phyloP scores from a whole-genome alignment of 164 flowering plant genomes.

The Paratinospora sagittata region DNA sequence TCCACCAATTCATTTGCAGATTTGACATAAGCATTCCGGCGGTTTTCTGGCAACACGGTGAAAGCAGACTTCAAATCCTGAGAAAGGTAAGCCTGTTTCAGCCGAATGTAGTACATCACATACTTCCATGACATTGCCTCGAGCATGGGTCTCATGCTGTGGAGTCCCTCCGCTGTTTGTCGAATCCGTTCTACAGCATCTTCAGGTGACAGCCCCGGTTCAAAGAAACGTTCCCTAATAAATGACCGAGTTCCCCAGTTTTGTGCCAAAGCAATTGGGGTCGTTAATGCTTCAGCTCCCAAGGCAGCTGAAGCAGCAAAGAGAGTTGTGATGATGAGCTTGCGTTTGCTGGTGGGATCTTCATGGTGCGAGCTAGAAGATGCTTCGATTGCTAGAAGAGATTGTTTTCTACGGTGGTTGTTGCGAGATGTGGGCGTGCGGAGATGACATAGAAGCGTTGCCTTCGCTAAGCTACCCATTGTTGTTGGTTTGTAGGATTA shows the following conservation, averaged over 20 bases:
- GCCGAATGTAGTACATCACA: slow-evolving; percentile 62
- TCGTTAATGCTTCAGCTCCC: slow-evolving; percentile 17
- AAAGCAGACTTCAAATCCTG: slow-evolving; percentile 66
- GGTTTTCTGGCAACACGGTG: slow-evolving; percentile 45
- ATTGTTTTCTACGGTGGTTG: slow-evolving; percentile 6
- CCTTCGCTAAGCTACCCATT: slow-evolving; percentile 32
- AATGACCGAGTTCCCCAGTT: slow-evolving; percentile 82
- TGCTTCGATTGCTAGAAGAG: neutral
- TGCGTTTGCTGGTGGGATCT: slow-evolving; percentile 25
- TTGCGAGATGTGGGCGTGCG: slow-evolving; percentile 14
- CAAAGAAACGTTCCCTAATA: slow-evolving; percentile 47
- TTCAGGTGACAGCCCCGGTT: slow-evolving; percentile 77
- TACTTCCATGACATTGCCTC: slow-evolving; percentile 86
- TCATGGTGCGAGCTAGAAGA: slow-evolving; percentile 17
- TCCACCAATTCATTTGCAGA: slow-evolving; percentile 70
- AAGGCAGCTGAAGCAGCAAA: slow-evolving; percentile 32
- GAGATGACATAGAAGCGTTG: slow-evolving; percentile 21
- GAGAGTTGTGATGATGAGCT: slow-evolving; percentile 27
- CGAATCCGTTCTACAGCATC: slow-evolving; percentile 70
- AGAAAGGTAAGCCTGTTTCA: slow-evolving; percentile 58
- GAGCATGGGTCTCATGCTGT: slow-evolving; percentile 67
- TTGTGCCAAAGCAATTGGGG: slow-evolving; percentile 45
- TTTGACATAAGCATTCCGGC: slow-evolving; percentile 38
- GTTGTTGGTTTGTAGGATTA: neutral
- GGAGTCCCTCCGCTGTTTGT: slow-evolving; percentile 79